Evolutionary conservation across 352 stramenopile species (phyloP), one percentile per base, ranked within the genome.

Genomic region (Saprolegnia diclina): DNA sequence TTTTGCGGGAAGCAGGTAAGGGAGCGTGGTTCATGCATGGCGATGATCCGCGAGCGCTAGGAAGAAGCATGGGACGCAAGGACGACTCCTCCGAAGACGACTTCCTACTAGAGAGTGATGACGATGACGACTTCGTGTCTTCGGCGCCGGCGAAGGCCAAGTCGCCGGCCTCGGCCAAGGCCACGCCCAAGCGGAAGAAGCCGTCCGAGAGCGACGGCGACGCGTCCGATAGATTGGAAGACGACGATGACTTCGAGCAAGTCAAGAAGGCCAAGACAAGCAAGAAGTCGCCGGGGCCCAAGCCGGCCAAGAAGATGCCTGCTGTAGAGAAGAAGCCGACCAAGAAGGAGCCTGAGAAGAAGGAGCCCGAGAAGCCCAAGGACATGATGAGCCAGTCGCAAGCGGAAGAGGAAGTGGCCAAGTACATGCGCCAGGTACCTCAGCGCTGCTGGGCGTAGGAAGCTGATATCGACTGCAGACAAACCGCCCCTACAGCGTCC

Each of bases 401-500:
- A 55, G 57, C 57, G 16, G 50, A 42, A 18, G 57, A 55, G n/a
- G 57, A 66, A 55, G 57, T 66, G 19, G 57, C 42, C 29, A 66
- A 66, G 38, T 66, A 66, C 57, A 21, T 66, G 11, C 57, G 57
- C 50, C 57, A 66, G 57, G 57, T 66, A 42, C 6, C 57, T 10
- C 24, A 9, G 10, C 16, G 11, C 11, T 48, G 42, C 11, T n/a
- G 42, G 3, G 2, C 42, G 3, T 48, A n/a, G 7, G n/a, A 48
- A 5, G 29, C 29, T 7, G 57, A 53, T 50, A 44, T 72, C 40
- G 35, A 26, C 40, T 56, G 10, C 37, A 91, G 84, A 89, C 77
- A 1, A 93, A 93, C 71, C 80, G 85, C 9, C 83, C 85, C 62
- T 93, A 91, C 73, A 93, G 83, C 73, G 72, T 91, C 71, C 74